Percentiles rank a stretch among this genome's conserved stretches.
phyloP scores from a whole-genome alignment of 306 rosid genomes.

The Potentilla sterilis region DNA sequence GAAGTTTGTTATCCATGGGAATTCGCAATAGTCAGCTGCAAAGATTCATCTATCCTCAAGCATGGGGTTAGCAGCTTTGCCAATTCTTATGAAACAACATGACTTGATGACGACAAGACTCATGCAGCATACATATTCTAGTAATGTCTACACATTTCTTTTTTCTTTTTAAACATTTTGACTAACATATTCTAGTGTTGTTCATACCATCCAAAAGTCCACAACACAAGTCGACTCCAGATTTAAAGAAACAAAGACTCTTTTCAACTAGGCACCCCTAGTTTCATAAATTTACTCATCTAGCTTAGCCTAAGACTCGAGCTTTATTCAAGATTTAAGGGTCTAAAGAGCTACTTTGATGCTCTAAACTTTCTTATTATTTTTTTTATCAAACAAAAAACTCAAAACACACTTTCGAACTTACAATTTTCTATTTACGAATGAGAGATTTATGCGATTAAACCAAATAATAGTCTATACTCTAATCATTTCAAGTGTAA shows the following conservation, averaged over 20 bases:
- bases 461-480: no score
- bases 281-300: neutral
- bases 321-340: neutral
- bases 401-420: no score
- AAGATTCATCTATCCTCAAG: conserved; percentile 4
- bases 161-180: neutral
- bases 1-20: neutral
- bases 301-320: neutral
- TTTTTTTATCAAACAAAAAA: no score
- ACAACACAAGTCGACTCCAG: neutral
- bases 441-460: no score
- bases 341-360: neutral
- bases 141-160: neutral
- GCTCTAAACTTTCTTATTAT: no score
- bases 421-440: no score
- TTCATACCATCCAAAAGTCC: neutral
- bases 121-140: conserved; percentile 1
- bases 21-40: neutral
- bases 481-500: no score
- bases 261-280: neutral
- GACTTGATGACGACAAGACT: neutral
- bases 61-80: conserved; percentile 12
- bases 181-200: neutral
- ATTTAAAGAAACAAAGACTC: neutral
- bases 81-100: neutral